Evolutionary conservation across 306 rosid genomes (phyloP).

Genomic region (Glycyrrhiza uralensis): DNA sequence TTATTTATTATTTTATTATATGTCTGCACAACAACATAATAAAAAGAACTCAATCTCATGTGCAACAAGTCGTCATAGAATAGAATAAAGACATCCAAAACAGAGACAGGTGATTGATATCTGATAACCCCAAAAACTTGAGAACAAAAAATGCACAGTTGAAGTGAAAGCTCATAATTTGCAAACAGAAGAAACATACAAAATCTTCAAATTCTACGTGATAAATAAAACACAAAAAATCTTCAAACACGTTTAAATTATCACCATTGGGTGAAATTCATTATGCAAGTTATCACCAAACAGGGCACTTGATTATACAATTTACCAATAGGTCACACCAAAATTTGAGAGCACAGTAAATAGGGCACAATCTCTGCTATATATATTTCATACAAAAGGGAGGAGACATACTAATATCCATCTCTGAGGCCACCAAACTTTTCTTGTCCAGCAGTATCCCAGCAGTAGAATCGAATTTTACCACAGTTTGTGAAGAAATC

Average conservation of each 20-base stretch:
- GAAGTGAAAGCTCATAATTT: not conserved
- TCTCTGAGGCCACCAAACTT: conserved; percentile 80
- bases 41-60: not conserved
- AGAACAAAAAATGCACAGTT: not conserved
- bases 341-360: not conserved
- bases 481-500: conserved; percentile 83
- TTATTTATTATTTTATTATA: too few relatives aligned
- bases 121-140: not conserved
- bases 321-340: not conserved
- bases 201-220: not conserved
- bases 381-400: not conserved
- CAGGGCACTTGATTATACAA: not conserved
- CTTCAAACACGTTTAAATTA: too few relatives aligned
- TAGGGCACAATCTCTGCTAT: not conserved
- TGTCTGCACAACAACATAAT: not conserved
- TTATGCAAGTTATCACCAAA: too few relatives aligned
- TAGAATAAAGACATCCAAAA: not conserved
- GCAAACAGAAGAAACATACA: not conserved
- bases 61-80: not conserved
- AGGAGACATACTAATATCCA: conserved; percentile 54
- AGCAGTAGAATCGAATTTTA: conserved; percentile 70
- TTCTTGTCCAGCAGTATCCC: conserved; percentile 86
- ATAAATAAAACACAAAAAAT: too few relatives aligned
- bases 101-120: not conserved
- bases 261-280: too few relatives aligned